Evolutionary conservation across 2,329 filamentous ascomycete species (phyloP), one percentile per base, ranked within the genome.

Genomic region (Aspergillus sclerotialis): DNA sequence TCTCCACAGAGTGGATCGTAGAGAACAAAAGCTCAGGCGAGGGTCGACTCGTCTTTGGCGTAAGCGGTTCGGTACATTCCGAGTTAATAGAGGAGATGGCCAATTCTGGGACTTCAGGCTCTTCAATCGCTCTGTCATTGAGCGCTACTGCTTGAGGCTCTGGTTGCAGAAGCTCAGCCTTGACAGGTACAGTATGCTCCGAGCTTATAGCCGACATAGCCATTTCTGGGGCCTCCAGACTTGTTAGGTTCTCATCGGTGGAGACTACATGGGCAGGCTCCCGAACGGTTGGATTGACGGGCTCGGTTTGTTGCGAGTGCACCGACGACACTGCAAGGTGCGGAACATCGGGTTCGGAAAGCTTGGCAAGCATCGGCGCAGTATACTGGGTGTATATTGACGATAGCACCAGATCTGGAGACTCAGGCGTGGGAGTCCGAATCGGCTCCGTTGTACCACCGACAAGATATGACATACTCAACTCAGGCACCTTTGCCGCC

Each of bases 1-100:
- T 67, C 40, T 68, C 57, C 32, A 70, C 60, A 3, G 65, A 65
- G 25, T 56, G 44, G 35, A 75, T 64, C 4, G 49, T 46, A 14
- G 68, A 66, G 27, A 68, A 50, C 7, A 58, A 53, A 21, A 67
- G 50, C 23, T 33, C 17, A 50, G 46, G 13, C 3, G 58, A 38
- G 11, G 42, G 33, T 32, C 49, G 48, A 13, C 34, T 43, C 17
- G 38, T 33, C 13, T 41, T 46, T 11, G 51, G 51, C 11, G 40
- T 40, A 29, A 56, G 37, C 4, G 66, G 64, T 39, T 62, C 57
- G 5, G 53, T 56, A 25, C 38, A 50, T 19, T 45, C 41, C 11
- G 49, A 44, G 18, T 49, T 38, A 12, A 55, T 53, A 15, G 50
- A 42, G 1, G 64, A 65, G 23, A 65, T 32, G 2, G 47, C 48